Percentiles rank a stretch among this genome's conserved stretches.
Conservation (phyloP, 441 rosid genomes). For the Populus hybrid region DNA sequence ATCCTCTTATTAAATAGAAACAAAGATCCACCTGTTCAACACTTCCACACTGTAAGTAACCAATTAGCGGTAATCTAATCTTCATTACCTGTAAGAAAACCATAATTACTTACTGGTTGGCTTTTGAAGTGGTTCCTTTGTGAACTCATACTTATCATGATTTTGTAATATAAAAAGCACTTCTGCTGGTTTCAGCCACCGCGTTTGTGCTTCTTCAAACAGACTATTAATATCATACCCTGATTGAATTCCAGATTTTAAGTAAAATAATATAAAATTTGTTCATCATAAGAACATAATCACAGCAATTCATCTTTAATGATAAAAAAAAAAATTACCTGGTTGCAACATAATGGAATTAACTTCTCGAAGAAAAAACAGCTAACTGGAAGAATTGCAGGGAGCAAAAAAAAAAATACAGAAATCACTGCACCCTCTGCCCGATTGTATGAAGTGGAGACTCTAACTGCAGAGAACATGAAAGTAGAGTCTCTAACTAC, state of each 20-base stretch:
- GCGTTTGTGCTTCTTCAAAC: slow-evolving; percentile 62
- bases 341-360: slow-evolving; percentile 12
- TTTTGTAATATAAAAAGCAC: slow-evolving; percentile 66
- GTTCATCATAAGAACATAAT: neutral
- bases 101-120: slow-evolving; percentile 52
- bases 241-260: slow-evolving; percentile 15
- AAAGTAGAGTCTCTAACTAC: neutral
- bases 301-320: neutral
- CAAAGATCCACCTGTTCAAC: slow-evolving; percentile 74
- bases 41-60: neutral
- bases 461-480: neutral
- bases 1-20: slow-evolving; percentile 75
- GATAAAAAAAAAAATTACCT: neutral
- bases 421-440: slow-evolving; percentile 4
- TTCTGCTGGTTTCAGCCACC: slow-evolving; percentile 94
- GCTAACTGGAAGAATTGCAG: neutral
- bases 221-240: slow-evolving; percentile 55
- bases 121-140: slow-evolving; percentile 47
- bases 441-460: neutral
- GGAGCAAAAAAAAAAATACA: neutral
- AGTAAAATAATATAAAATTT: neutral
- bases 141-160: slow-evolving; percentile 55
- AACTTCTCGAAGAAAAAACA: neutral
- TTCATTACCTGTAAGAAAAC: neutral
- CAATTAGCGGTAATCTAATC: neutral